Conservation (phyloP, 345 rosid species). For the Bretschneidera sinensis region DNA sequence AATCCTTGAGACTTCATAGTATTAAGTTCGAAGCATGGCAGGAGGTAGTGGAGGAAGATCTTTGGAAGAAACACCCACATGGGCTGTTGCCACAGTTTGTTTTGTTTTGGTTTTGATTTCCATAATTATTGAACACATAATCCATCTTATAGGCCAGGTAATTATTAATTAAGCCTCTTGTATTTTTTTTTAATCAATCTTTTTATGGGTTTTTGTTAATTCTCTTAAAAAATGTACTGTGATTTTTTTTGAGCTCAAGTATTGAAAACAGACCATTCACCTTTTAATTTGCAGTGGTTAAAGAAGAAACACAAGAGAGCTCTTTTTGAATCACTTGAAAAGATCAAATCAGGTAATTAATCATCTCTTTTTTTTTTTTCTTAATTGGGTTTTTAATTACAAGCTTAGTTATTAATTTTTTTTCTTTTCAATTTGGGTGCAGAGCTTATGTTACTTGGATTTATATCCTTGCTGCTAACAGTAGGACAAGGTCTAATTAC, state of each 20-base stretch:
- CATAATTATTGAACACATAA: slow-evolving; percentile 55
- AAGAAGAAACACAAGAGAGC: slow-evolving; percentile 58
- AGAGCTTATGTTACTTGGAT: slow-evolving; percentile 93
- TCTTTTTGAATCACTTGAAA: slow-evolving; percentile 81
- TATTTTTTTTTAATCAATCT: background rate
- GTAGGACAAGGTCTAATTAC: slow-evolving; percentile 47
- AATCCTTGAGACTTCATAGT: background rate
- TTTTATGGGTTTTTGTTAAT: too few relatives aligned
- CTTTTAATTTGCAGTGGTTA: slow-evolving; percentile 51
- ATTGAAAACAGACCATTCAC: too few relatives aligned
- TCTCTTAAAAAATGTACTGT: background rate
- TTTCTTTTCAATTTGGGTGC: slow-evolving; percentile 2
- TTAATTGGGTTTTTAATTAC: background rate
- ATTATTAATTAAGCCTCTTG: background rate
- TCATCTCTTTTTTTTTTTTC: background rate
- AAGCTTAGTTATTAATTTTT: background rate
- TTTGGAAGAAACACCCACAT: slow-evolving; percentile 72
- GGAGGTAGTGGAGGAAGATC: slow-evolving; percentile 37
- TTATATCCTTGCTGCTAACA: slow-evolving; percentile 73
- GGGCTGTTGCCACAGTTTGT: slow-evolving; percentile 90
- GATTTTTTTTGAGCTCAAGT: too few relatives aligned
- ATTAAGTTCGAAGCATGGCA: slow-evolving; percentile 33
- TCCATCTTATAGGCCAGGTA: slow-evolving; percentile 63
- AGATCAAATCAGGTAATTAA: slow-evolving; percentile 75
- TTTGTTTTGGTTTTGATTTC: slow-evolving; percentile 64